These are phyloP conservation scores for Ceratocystis huliohia DNA, from an alignment of 2,329 filamentous ascomycete genomes.

Conservation along the genomic window DNA sequence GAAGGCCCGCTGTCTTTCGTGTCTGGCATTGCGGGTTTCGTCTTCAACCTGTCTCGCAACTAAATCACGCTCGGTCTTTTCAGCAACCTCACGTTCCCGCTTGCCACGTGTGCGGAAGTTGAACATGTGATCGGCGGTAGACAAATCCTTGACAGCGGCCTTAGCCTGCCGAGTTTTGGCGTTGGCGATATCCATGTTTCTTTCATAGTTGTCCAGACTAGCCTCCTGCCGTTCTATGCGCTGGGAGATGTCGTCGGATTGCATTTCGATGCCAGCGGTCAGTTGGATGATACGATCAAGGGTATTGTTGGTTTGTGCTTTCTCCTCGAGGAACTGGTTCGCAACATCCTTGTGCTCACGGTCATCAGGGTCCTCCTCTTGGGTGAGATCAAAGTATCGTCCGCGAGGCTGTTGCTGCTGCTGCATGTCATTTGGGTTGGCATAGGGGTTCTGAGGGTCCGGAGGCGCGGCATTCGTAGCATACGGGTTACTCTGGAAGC, in stretches of 20 bases:
- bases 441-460: slow-evolving; percentile 20
- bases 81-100: slow-evolving; percentile 53
- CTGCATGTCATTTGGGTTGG: slow-evolving; percentile 26
- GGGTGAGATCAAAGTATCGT: slow-evolving; percentile 61
- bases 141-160: slow-evolving; percentile 70
- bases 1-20: slow-evolving; percentile 28
- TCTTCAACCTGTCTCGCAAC: slow-evolving; percentile 12
- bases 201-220: slow-evolving; percentile 67
- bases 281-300: slow-evolving; percentile 42
- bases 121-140: slow-evolving; percentile 72
- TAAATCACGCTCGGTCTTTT: slow-evolving; percentile 49
- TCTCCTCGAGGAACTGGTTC: slow-evolving; percentile 44
- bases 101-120: slow-evolving; percentile 53
- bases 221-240: slow-evolving; percentile 64
- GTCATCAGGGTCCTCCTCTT: slow-evolving; percentile 61
- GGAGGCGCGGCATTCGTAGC: slow-evolving; percentile 7
- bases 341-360: slow-evolving; percentile 54
- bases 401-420: slow-evolving; percentile 45
- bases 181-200: slow-evolving; percentile 67
- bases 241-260: slow-evolving; percentile 59
- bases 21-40: slow-evolving; percentile 15
- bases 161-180: slow-evolving; percentile 64
- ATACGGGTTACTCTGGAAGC: slow-evolving; percentile 24
- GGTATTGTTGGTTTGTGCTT: slow-evolving; percentile 20
- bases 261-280: slow-evolving; percentile 55